Conservation (phyloP, 2,329 filamentous ascomycete species). For the Venturia asperata region DNA sequence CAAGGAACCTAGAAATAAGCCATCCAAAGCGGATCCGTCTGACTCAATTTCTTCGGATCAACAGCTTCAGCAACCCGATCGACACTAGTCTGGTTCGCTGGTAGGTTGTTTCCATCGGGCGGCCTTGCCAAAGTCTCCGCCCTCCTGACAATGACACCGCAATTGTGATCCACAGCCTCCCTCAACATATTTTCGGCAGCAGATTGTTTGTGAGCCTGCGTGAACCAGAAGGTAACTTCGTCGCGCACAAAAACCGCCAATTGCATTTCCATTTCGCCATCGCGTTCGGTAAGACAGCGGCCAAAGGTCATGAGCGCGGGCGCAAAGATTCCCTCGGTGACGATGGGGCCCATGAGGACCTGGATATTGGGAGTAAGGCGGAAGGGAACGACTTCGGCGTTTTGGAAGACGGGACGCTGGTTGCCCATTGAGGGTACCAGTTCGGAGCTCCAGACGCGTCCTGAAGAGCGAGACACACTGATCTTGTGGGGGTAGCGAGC, state of each 20-base stretch:
- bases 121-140: constrained; percentile 75
- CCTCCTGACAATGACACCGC: constrained; percentile 84
- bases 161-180: constrained; percentile 77
- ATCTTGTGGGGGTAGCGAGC: constrained; percentile 94
- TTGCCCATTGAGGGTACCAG: constrained; percentile 83
- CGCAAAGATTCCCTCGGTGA: constrained; percentile 94
- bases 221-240: constrained; percentile 97
- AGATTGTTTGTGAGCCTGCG: constrained; percentile 60
- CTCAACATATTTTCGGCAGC: constrained; percentile 63
- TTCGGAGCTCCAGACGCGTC: constrained; percentile 95
- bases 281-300: constrained; percentile 80
- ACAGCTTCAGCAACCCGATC: constrained; percentile 89
- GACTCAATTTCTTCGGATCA: constrained; percentile 79
- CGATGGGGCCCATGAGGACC: constrained; percentile 89
- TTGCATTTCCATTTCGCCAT: constrained; percentile 78
- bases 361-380: constrained; percentile 94
- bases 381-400: constrained; percentile 94
- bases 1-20: constrained; percentile 65
- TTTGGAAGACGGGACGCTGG: constrained; percentile 82
- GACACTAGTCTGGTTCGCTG: constrained; percentile 94
- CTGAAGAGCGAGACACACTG: constrained; percentile 76
- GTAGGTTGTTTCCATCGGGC: constrained; percentile 66
- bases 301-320: constrained; percentile 94
- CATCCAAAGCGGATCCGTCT: constrained; percentile 96
- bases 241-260: constrained; percentile 92